Evolutionary conservation across 345 rosid species (phyloP).

Genomic region (Brassica incana): DNA sequence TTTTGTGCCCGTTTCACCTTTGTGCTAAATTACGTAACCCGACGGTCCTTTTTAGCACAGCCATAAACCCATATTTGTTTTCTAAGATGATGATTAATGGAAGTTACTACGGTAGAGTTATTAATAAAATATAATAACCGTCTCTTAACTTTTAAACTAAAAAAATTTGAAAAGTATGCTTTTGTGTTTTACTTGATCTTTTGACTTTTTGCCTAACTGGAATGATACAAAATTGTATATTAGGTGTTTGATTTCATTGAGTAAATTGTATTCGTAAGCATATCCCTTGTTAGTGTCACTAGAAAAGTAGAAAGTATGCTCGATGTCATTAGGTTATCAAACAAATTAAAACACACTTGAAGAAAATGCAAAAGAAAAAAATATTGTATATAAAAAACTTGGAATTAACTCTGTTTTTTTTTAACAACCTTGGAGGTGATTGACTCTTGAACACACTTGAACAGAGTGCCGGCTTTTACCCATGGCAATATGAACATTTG

Average conservation of each 20-base stretch:
- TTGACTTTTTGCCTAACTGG: neutral
- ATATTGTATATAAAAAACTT: no score
- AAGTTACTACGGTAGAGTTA: no score
- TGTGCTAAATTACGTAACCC: constrained; percentile 3
- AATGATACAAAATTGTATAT: neutral
- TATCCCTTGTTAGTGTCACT: neutral
- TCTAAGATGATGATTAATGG: neutral
- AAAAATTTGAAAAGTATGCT: neutral
- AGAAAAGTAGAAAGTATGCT: neutral
- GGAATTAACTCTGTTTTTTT: no score
- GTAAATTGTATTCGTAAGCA: neutral
- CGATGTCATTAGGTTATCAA: neutral
- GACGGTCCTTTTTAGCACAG: neutral
- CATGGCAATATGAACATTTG: no score
- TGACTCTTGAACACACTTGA: no score
- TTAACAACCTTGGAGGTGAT: no score
- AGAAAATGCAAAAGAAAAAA: no score
- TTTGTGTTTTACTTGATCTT: neutral
- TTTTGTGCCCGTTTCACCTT: constrained; percentile 3
- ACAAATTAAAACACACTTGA: neutral
- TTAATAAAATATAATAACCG: no score
- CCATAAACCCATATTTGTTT: neutral
- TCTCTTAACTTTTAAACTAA: no score
- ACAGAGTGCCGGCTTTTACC: no score
- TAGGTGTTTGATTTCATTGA: neutral